Percentiles rank a stretch among this genome's conserved stretches.
Conservation (phyloP, 805 yeast genomes). For the Metschnikowia rubicola region DNA sequence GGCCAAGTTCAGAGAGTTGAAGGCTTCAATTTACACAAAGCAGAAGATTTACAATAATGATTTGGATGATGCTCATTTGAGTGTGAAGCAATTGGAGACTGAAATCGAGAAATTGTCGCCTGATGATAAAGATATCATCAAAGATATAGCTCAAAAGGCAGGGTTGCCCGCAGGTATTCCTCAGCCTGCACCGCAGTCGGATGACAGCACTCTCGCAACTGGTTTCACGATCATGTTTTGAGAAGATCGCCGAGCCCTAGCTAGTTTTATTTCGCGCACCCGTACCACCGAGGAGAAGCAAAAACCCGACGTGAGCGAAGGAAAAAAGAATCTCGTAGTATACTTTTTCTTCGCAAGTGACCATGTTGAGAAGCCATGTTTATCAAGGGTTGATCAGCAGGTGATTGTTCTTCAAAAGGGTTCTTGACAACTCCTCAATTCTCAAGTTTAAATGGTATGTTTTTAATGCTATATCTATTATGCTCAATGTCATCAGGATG, state of each 20-base stretch:
- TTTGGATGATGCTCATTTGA: conserved; percentile 41
- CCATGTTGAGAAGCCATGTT: too few species aligned
- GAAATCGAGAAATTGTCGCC: conserved; percentile 15
- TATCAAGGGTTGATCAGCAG: too few species aligned
- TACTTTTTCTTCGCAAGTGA: not conserved
- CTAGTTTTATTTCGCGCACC: conserved; percentile 7
- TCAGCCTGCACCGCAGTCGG: conserved; percentile 8
- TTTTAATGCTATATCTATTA: conserved; percentile 1
- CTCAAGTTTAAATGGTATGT: conserved; percentile 1
- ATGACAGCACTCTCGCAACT: conserved; percentile 14
- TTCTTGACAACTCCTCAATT: not conserved
- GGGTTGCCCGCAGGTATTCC: conserved; percentile 8
- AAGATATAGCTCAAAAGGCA: conserved; percentile 12
- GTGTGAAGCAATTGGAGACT: conserved; percentile 35
- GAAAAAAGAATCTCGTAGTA: not conserved
- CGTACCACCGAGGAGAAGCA: conserved; percentile 10
- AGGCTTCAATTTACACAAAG: conserved; percentile 48
- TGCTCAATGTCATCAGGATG: conserved; percentile 27
- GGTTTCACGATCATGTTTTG: conserved; percentile 15
- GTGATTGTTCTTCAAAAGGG: not conserved
- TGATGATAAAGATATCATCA: conserved; percentile 14
- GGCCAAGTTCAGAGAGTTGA: conserved; percentile 59
- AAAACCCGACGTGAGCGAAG: conserved; percentile 1
- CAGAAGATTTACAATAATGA: conserved; percentile 57
- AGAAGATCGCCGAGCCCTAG: conserved; percentile 6